Conservation (phyloP, 805 yeast genomes). For the Alloascoidea africana region DNA sequence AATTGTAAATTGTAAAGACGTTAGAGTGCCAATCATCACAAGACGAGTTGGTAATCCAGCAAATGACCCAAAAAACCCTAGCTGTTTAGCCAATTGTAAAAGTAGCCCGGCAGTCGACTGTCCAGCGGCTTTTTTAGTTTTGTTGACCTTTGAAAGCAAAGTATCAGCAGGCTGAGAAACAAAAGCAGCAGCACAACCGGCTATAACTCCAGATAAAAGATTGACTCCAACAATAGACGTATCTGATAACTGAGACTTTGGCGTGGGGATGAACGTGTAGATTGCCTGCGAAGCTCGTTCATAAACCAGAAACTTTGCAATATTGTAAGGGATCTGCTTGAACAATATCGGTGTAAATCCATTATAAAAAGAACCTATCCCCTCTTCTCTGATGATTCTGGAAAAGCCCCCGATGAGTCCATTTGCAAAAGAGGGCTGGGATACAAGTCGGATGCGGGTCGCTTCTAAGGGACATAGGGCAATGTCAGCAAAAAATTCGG, state of each 20-base stretch:
- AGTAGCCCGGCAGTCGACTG: constrained; percentile 85
- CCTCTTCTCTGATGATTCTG: constrained; percentile 75
- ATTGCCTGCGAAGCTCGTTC: constrained; percentile 80
- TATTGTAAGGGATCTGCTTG: constrained; percentile 87
- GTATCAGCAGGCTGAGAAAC: constrained; percentile 91
- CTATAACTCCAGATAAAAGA: constrained; percentile 75
- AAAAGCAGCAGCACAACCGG: constrained; percentile 81
- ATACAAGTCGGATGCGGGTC: constrained; percentile 81
- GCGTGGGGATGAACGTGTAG: constrained; percentile 45
- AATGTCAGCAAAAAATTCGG: constrained; percentile 82
- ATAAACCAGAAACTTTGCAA: constrained; percentile 75
- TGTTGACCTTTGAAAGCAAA: constrained; percentile 77
- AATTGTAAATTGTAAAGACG: constrained; percentile 81
- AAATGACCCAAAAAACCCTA: constrained; percentile 74
- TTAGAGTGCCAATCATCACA: constrained; percentile 85
- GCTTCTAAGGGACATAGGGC: constrained; percentile 88
- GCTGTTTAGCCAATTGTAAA: constrained; percentile 67
- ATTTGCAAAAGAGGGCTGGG: constrained; percentile 77
- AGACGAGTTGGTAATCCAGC: constrained; percentile 86
- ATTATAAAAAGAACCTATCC: constrained; percentile 68
- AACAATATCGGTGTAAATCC: constrained; percentile 87
- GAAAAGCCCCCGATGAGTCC: constrained; percentile 80
- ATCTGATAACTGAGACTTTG: constrained; percentile 48
- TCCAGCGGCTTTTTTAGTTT: constrained; percentile 89
- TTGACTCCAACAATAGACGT: constrained; percentile 44